Evolutionary conservation across 73 alveolate species (phyloP).

Genomic region (Tetrahymena borealis): DNA sequence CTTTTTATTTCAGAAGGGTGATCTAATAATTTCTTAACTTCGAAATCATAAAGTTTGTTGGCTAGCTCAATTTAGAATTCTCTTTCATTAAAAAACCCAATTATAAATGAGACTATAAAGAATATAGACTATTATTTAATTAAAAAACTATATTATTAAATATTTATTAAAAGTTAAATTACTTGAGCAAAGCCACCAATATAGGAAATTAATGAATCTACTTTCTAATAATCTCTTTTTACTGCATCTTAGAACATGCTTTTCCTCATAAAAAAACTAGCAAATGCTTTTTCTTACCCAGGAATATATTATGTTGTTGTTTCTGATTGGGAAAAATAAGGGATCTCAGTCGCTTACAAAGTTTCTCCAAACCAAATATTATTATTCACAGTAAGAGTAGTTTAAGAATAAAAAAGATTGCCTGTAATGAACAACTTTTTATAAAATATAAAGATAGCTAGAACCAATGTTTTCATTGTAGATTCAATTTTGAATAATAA

Average conservation of each 20-base stretch:
- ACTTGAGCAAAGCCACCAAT: not conserved
- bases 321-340: not conserved
- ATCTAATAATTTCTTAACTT: not conserved
- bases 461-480: not conserved
- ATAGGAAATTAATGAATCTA: not conserved
- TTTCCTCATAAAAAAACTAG: not conserved
- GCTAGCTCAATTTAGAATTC: not conserved
- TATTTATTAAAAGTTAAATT: not conserved
- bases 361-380: not conserved
- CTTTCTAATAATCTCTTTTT: not conserved
- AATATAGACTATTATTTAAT: not conserved
- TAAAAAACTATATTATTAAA: not conserved
- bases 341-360: not conserved
- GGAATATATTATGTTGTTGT: not conserved
- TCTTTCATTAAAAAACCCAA: not conserved
- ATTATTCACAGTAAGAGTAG: not conserved
- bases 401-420: not conserved
- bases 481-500: too few species aligned
- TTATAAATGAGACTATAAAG: not conserved
- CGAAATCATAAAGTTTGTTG: not conserved
- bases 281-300: not conserved
- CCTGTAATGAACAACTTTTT: not conserved
- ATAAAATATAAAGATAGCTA: not conserved
- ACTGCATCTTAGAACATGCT: not conserved
- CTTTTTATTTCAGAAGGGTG: not conserved